Percentiles rank a stretch among this genome's conserved stretches.
phyloP scores from a whole-genome alignment of 169 alveolate species.

The Eimeria tenella region DNA sequence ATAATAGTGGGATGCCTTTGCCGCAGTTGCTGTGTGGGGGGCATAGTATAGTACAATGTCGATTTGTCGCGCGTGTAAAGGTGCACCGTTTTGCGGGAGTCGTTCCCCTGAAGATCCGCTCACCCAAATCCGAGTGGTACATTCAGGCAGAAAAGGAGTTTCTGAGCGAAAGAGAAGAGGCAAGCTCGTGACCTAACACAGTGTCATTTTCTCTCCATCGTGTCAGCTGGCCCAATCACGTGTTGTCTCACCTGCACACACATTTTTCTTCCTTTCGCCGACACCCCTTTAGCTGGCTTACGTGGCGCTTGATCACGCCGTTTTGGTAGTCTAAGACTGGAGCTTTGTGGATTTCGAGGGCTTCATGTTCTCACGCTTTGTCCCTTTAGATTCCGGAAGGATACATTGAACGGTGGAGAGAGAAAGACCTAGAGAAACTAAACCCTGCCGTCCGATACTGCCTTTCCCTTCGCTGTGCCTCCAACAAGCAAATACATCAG shows the following conservation, averaged over 20 bases:
- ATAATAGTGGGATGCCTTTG: no score
- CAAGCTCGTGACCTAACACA: background rate
- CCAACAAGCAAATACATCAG: slow-evolving; percentile 33
- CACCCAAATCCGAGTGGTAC: slow-evolving; percentile 93
- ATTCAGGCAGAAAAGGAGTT: slow-evolving; percentile 90
- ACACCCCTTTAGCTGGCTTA: no score
- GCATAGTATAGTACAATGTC: slow-evolving; percentile 13
- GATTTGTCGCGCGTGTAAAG: slow-evolving; percentile 87
- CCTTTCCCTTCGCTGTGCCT: slow-evolving; percentile 72
- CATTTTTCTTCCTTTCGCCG: no score
- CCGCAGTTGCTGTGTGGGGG: background rate
- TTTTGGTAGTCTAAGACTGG: no score
- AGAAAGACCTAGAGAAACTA: slow-evolving; percentile 61
- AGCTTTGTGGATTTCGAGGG: background rate
- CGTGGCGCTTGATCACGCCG: no score
- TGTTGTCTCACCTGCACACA: no score
- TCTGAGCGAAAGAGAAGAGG: slow-evolving; percentile 87
- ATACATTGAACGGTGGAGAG: slow-evolving; percentile 70
- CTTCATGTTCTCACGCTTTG: background rate
- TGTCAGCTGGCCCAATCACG: no score
- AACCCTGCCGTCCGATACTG: slow-evolving; percentile 37
- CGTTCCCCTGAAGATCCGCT: slow-evolving; percentile 88
- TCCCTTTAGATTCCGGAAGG: slow-evolving; percentile 70
- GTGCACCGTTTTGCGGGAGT: slow-evolving; percentile 88
- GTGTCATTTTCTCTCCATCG: no score